Percentiles rank a stretch among this genome's conserved stretches.
Evolutionary conservation across 768 basidiomycete genomes (phyloP).

Genomic region (Russula olivacea): DNA sequence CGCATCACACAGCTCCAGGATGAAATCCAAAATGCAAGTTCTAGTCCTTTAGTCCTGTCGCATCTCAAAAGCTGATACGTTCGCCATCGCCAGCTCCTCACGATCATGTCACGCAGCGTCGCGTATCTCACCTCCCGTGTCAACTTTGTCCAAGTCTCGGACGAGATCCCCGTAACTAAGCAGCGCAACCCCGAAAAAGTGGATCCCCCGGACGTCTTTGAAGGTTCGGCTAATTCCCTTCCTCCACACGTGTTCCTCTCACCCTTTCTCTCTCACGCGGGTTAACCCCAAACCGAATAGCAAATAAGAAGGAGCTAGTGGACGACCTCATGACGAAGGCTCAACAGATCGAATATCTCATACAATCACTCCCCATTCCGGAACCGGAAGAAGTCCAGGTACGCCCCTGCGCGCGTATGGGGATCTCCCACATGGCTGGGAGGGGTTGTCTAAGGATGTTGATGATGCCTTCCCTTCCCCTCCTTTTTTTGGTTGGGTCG

Average conservation of each 20-base stretch:
- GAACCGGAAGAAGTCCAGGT: slow-evolving; percentile 78
- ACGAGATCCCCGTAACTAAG: slow-evolving; percentile 80
- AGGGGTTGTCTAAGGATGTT: too few species aligned
- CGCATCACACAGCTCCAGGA: slow-evolving; percentile 93
- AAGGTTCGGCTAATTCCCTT: slow-evolving; percentile 43
- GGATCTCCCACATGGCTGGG: background rate
- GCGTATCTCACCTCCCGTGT: slow-evolving; percentile 72
- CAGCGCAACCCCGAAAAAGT: slow-evolving; percentile 64
- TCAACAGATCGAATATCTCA: slow-evolving; percentile 83
- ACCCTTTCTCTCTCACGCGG: background rate
- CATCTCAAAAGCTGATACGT: too few species aligned
- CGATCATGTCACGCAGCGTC: slow-evolving; percentile 81
- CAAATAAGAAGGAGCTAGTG: slow-evolving; percentile 80
- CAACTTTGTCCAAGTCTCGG: slow-evolving; percentile 72
- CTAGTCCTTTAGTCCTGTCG: too few species aligned
- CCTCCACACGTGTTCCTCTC: background rate
- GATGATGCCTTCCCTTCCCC: background rate
- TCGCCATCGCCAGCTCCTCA: slow-evolving; percentile 70
- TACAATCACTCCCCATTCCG: slow-evolving; percentile 70
- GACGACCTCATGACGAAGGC: slow-evolving; percentile 78
- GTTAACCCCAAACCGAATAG: slow-evolving; percentile 35
- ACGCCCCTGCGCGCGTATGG: slow-evolving; percentile 15
- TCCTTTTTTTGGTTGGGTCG: background rate
- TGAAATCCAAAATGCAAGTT: slow-evolving; percentile 76
- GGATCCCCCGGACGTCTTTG: slow-evolving; percentile 67